Conservation (phyloP, 2,329 filamentous ascomycete species). For the Hymenoscyphus albidus region DNA sequence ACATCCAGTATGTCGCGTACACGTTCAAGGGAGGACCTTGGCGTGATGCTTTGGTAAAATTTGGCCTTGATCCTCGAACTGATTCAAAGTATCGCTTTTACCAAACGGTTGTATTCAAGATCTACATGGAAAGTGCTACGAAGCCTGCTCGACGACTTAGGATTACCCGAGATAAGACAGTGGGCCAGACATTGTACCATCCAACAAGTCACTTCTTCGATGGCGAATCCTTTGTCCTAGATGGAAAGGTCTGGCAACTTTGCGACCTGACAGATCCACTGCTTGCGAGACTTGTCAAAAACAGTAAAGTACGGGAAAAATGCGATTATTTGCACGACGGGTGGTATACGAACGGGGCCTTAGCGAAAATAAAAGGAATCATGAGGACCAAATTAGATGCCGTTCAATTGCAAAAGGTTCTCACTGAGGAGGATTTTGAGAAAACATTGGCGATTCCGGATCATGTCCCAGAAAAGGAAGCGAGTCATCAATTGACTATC, state of each 20-base stretch:
- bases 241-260: conserved; percentile 91
- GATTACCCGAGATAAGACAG: conserved; percentile 19
- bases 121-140: conserved; percentile 40
- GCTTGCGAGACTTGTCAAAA: conserved; percentile 61
- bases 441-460: conserved; percentile 40
- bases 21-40: conserved; percentile 91
- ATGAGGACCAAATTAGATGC: conserved; percentile 82
- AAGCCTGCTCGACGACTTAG: conserved; percentile 22
- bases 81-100: conserved; percentile 76
- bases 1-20: conserved; percentile 81
- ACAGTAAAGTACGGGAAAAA: conserved; percentile 52
- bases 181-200: conserved; percentile 12
- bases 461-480: conserved; percentile 22
- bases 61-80: conserved; percentile 79
- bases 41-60: conserved; percentile 80
- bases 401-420: conserved; percentile 53
- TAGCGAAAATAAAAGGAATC: conserved; percentile 78
- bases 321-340: conserved; percentile 65
- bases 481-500: neutral
- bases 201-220: conserved; percentile 73
- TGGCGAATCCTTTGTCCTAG: conserved; percentile 66
- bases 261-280: conserved; percentile 86
- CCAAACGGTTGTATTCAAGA: conserved; percentile 84
- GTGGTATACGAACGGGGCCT: conserved; percentile 79
- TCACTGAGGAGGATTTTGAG: conserved; percentile 47